Percentiles rank a stretch among this genome's conserved stretches.
phyloP scores from a whole-genome alignment of 2,329 filamentous ascomycete genomes.

The Trichoderma simmonsii region DNA sequence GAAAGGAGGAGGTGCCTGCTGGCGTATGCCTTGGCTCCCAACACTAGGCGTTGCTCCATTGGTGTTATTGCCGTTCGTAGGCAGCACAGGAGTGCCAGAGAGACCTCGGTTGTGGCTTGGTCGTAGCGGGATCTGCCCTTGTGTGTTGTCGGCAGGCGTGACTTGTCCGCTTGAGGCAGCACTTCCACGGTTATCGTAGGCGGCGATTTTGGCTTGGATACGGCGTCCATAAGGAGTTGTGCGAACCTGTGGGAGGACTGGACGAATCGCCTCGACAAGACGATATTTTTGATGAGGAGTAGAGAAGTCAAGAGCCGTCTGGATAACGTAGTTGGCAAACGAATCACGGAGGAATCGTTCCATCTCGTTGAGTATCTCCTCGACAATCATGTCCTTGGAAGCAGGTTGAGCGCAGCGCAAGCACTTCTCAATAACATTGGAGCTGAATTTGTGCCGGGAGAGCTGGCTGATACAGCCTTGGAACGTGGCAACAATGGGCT shows the following conservation, averaged over 20 bases:
- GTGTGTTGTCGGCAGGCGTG: constrained; percentile 51
- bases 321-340: constrained; percentile 96
- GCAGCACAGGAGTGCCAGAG: constrained; percentile 38
- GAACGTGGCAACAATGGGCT: constrained; percentile 82
- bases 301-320: constrained; percentile 87
- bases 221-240: constrained; percentile 92
- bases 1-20: constrained; percentile 35
- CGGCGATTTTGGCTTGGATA: constrained; percentile 81
- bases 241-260: constrained; percentile 78
- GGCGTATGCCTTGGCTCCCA: constrained; percentile 29
- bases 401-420: constrained; percentile 75
- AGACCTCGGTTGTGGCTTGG: constrained; percentile 42
- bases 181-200: constrained; percentile 50
- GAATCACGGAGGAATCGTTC: constrained; percentile 87
- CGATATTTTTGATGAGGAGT: constrained; percentile 69
- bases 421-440: constrained; percentile 97
- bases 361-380: constrained; percentile 80
- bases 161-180: constrained; percentile 47
- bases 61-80: constrained; percentile 18
- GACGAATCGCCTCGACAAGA: constrained; percentile 80
- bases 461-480: constrained; percentile 64
- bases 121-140: constrained; percentile 53
- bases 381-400: constrained; percentile 77
- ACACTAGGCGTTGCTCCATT: constrained; percentile 26
- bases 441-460: constrained; percentile 98